Evolutionary conservation across 495 filamentous ascomycete genomes (phyloP).

Genomic region (Trichoderma asperelloides): DNA sequence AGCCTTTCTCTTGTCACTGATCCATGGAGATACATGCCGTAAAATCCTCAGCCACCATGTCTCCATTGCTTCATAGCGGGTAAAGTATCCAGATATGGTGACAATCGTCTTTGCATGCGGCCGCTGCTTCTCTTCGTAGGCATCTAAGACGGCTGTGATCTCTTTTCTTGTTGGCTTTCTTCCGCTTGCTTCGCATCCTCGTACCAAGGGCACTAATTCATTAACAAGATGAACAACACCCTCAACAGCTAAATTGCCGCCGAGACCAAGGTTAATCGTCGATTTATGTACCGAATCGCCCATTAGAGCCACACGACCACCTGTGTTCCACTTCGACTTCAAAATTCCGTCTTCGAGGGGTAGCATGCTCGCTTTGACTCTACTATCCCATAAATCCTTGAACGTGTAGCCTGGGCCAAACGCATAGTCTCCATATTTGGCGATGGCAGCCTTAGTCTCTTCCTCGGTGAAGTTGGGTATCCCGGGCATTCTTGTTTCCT

Average conservation of each 20-base stretch:
- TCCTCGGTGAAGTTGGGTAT: constrained; percentile 15
- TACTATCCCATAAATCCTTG: constrained; percentile 16
- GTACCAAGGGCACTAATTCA: constrained; percentile 14
- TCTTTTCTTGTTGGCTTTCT: constrained; percentile 13
- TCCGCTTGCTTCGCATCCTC: not conserved
- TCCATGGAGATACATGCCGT: constrained; percentile 4
- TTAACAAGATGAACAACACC: constrained; percentile 18
- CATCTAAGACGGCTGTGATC: constrained; percentile 11
- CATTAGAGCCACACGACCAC: constrained; percentile 18
- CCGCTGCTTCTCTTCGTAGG: constrained; percentile 18
- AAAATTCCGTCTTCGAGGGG: constrained; percentile 20
- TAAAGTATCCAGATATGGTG: constrained; percentile 12
- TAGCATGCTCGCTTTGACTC: constrained; percentile 17
- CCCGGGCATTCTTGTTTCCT: constrained; percentile 12
- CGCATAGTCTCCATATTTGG: constrained; percentile 15
- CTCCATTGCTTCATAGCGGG: constrained; percentile 22
- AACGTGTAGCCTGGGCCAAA: constrained; percentile 18
- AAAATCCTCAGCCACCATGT: constrained; percentile 14
- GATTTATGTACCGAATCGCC: constrained; percentile 19
- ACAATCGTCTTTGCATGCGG: constrained; percentile 14
- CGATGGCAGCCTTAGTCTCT: constrained; percentile 15
- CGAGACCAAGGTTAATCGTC: constrained; percentile 19
- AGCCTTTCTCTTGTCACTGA: constrained; percentile 11
- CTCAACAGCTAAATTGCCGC: constrained; percentile 19
- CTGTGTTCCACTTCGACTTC: constrained; percentile 17